These are phyloP conservation scores for Acanthamoeba castellanii DNA, from an alignment of 208 protist genomes.

Conservation along the genomic window DNA sequence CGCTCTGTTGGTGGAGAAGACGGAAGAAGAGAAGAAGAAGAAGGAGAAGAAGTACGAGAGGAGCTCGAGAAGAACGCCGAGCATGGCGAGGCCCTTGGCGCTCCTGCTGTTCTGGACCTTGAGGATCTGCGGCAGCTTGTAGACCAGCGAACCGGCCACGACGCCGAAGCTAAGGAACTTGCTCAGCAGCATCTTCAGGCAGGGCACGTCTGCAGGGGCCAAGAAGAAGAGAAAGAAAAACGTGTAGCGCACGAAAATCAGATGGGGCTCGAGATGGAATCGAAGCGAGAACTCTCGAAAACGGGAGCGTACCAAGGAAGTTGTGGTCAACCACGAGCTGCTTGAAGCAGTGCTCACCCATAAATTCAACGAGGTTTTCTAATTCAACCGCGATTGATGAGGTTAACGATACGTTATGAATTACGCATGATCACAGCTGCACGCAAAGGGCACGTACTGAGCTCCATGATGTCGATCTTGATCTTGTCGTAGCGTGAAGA, in stretches of 20 bases:
- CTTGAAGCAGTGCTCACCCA: slow-evolving; percentile 36
- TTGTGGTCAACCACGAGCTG: slow-evolving; percentile 24
- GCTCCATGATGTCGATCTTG: neutral
- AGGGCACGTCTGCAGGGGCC: neutral
- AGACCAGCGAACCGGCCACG: slow-evolving; percentile 74
- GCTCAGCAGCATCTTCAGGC: slow-evolving; percentile 71
- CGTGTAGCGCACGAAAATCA: neutral
- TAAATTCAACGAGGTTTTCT: slow-evolving; percentile 41
- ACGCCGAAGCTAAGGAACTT: slow-evolving; percentile 81
- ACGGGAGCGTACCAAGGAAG: slow-evolving; percentile 7
- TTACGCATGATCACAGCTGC: too few species aligned
- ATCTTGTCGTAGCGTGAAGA: neutral
- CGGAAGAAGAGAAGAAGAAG: neutral
- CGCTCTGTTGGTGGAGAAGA: neutral
- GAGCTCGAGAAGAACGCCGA: slow-evolving; percentile 75
- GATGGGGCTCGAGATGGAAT: neutral
- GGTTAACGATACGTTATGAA: too few species aligned
- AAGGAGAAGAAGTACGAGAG: slow-evolving; percentile 65
- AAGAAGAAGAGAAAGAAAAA: neutral
- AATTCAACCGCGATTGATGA: neutral
- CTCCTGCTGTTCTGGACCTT: slow-evolving; percentile 75
- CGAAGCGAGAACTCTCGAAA: neutral
- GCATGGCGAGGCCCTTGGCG: slow-evolving; percentile 72
- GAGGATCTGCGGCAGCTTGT: slow-evolving; percentile 84
- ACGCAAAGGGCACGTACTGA: too few species aligned